Evolutionary conservation across 495 filamentous ascomycete genomes (phyloP), one percentile per base, ranked within the genome.

Genomic region (Cairneyella variabilis): DNA sequence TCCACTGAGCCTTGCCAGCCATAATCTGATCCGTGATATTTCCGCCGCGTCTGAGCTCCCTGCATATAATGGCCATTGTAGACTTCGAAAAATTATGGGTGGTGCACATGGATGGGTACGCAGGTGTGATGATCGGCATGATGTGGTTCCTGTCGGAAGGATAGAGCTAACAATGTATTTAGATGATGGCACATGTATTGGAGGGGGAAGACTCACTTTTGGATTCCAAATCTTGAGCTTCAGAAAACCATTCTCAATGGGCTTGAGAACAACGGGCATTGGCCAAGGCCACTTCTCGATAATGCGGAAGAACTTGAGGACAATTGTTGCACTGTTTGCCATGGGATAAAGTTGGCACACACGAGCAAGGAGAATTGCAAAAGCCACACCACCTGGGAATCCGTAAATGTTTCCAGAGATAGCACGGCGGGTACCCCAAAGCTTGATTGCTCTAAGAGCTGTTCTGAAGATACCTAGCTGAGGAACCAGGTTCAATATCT

Each of bases 271-370:
- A 1, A 97, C 86, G 25, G 93, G 93, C 48, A 86, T 81, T 25
- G 93, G 93, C 95, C 95, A 98, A 12, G 82, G 83, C 93, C 93
- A 98, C 58, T 84, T 81, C 54, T 80, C 79, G 74, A 97, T 89
- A 63, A 98, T 87, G 48, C 81, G 73, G 71, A 97, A 98, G 78
- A 98, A 98, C 68, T 95, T 96, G 62, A 77, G 75, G 23, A 97
- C 83, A 26, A 98, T 83, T 14, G 88, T 83, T 12, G 91, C 85
- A 32, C 86, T 88, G 8, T 87, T 86, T 14, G 95, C 93, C 64
- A 88, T 89, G 14, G 93, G 93, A 71, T 97, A 98, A n/a, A 97
- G 76, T 67, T 98, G 93, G 65, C 93, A 98, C 40, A 97, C 89
- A 53, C 93, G 77, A 20, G 93, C 93, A 17, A 97, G 91, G 60